Evolutionary conservation across 768 basidiomycete genomes (phyloP).

Genomic region (Mycena crocata): DNA sequence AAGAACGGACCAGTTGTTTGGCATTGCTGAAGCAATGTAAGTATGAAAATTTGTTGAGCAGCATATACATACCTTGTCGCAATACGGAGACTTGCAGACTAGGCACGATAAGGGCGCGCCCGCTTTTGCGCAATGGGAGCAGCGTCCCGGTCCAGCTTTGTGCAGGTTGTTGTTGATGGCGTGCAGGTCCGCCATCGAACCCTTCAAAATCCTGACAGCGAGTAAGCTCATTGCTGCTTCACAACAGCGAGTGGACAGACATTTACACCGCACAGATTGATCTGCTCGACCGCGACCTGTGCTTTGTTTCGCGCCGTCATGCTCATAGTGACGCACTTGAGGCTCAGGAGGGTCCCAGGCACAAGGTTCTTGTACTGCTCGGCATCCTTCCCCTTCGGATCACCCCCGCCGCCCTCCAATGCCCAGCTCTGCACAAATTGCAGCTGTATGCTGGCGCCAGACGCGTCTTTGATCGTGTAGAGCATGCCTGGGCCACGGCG

Average conservation of each 20-base stretch:
- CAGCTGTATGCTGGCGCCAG: slow-evolving; percentile 2
- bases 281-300: slow-evolving; percentile 14
- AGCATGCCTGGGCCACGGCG: slow-evolving; percentile 4
- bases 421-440: slow-evolving; percentile 13
- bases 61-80: slow-evolving; percentile 6
- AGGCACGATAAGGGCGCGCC: slow-evolving; percentile 6
- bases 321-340: slow-evolving; percentile 16
- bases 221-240: background rate
- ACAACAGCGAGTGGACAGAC: background rate
- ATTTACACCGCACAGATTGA: slow-evolving; percentile 11
- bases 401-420: background rate
- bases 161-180: slow-evolving; percentile 19
- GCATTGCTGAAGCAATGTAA: slow-evolving; percentile 18
- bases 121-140: slow-evolving; percentile 10
- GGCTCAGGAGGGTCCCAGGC: slow-evolving; percentile 15
- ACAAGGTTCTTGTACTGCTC: slow-evolving; percentile 18
- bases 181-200: slow-evolving; percentile 11
- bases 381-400: slow-evolving; percentile 7
- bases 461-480: slow-evolving; percentile 13
- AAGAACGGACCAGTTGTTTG: slow-evolving; percentile 13
- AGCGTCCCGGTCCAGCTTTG: slow-evolving; percentile 15
- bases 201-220: slow-evolving; percentile 13
- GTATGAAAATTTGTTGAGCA: background rate
- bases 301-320: background rate
- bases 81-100: slow-evolving; percentile 21